Conservation (phyloP, 208 protist species). For the Acanthamoeba culbertsoni region DNA sequence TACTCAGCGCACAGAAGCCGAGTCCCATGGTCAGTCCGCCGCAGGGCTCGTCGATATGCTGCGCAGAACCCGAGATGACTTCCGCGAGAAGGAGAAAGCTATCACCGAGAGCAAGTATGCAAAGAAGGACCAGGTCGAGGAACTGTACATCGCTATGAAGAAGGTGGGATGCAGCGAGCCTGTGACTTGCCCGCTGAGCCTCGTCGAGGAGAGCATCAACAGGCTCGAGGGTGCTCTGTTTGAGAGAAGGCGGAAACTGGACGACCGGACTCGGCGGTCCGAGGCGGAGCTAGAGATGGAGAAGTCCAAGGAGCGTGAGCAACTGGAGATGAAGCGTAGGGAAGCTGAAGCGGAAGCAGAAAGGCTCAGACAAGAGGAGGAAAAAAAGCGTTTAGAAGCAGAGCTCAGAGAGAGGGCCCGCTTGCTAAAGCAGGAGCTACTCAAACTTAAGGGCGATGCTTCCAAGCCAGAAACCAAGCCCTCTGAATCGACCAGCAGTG, state of each 20-base stretch:
- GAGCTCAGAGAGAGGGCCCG: background rate
- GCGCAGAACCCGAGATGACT: background rate
- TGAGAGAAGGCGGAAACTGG: background rate
- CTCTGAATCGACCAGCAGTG: too few species aligned
- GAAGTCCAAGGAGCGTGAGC: background rate
- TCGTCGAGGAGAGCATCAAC: background rate
- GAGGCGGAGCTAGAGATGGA: background rate
- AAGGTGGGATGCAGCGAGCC: background rate
- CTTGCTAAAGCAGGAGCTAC: background rate
- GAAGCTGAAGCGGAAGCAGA: background rate
- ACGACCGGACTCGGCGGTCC: background rate
- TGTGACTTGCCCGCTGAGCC: background rate
- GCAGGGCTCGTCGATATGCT: background rate
- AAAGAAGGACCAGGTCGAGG: background rate
- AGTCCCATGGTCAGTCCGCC: background rate
- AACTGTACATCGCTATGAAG: background rate
- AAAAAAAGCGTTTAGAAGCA: background rate
- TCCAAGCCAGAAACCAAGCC: too few species aligned
- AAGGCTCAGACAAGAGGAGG: background rate
- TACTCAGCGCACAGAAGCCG: background rate
- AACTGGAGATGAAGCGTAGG: background rate
- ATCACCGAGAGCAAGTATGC: background rate
- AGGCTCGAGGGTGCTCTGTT: background rate
- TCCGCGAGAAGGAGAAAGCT: background rate
- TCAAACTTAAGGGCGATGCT: background rate